These are phyloP conservation scores for Suillus tomentosus DNA, from an alignment of 768 basidiomycete genomes.

Conservation along the genomic window DNA sequence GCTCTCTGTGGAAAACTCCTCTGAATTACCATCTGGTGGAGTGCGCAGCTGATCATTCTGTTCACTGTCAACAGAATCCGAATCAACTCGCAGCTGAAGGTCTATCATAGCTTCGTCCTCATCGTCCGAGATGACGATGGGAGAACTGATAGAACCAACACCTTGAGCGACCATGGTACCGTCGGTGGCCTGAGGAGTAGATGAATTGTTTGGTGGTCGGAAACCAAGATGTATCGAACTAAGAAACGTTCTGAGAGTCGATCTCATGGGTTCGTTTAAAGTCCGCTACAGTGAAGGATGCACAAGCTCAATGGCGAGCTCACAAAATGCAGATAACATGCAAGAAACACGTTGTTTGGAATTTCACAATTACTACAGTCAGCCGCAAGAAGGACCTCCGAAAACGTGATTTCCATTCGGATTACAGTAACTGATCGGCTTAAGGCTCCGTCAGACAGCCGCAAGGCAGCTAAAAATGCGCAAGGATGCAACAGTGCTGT, in stretches of 20 bases:
- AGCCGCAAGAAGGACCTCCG: neutral
- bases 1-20: constrained; percentile 7
- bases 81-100: constrained; percentile 9
- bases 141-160: constrained; percentile 29
- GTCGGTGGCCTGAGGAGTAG: constrained; percentile 11
- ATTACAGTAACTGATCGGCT: constrained; percentile 2
- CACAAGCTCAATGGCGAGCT: constrained; percentile 1
- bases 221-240: constrained; percentile 6
- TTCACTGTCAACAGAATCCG: constrained; percentile 8
- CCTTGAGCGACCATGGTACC: constrained; percentile 14
- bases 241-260: constrained; percentile 9
- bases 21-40: constrained; percentile 5
- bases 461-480: neutral
- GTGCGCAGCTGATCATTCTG: constrained; percentile 5
- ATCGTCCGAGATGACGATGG: constrained; percentile 33
- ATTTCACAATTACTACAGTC: neutral
- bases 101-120: constrained; percentile 24
- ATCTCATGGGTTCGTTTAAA: constrained; percentile 16
- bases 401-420: constrained; percentile 8
- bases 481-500: neutral
- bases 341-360: constrained; percentile 7
- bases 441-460: neutral
- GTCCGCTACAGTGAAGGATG: constrained; percentile 12
- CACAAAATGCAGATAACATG: neutral
- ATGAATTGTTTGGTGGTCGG: constrained; percentile 7